phyloP scores from a whole-genome alignment of 495 filamentous ascomycete species.

The Aspergillus bridgeri region DNA sequence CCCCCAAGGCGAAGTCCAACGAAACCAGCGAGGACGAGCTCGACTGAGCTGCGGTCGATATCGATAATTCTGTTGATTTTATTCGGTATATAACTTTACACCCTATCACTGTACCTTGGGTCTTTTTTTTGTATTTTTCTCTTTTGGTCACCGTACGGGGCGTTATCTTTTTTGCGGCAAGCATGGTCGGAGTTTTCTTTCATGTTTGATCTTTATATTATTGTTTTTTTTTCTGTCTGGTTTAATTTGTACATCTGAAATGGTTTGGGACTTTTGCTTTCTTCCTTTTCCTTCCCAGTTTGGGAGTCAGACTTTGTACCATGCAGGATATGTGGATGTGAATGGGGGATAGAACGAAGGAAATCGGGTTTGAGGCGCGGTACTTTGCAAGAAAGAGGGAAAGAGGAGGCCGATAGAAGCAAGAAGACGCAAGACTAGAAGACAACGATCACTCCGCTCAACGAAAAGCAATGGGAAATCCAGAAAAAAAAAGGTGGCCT shows the following conservation, averaged over 20 bases:
- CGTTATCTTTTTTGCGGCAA: conserved; percentile 19
- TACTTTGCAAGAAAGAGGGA: background rate
- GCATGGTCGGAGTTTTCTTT: conserved; percentile 27
- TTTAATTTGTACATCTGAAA: conserved; percentile 6
- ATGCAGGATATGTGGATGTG: background rate
- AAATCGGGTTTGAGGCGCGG: background rate
- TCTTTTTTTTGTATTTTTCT: conserved; percentile 7
- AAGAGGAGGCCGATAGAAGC: background rate
- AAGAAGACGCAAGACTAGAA: background rate
- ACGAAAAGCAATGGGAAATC: background rate
- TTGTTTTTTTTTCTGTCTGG: conserved; percentile 6
- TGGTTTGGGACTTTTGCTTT: conserved; percentile 4
- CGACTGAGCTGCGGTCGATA: conserved; percentile 21
- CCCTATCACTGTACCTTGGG: conserved; percentile 9
- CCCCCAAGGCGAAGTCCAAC: conserved; percentile 45
- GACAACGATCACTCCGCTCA: background rate
- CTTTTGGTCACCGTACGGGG: conserved; percentile 24
- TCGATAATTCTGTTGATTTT: conserved; percentile 4
- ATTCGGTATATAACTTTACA: conserved; percentile 17
- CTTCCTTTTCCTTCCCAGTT: background rate
- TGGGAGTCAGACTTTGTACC: background rate
- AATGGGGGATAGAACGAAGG: background rate
- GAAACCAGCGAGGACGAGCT: conserved; percentile 39
- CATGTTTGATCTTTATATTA: conserved; percentile 8
- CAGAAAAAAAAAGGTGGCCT: background rate